Evolutionary conservation across 768 basidiomycete species (phyloP), one percentile per base, ranked within the genome.

Genomic region (Saitozyma podzolica): DNA sequence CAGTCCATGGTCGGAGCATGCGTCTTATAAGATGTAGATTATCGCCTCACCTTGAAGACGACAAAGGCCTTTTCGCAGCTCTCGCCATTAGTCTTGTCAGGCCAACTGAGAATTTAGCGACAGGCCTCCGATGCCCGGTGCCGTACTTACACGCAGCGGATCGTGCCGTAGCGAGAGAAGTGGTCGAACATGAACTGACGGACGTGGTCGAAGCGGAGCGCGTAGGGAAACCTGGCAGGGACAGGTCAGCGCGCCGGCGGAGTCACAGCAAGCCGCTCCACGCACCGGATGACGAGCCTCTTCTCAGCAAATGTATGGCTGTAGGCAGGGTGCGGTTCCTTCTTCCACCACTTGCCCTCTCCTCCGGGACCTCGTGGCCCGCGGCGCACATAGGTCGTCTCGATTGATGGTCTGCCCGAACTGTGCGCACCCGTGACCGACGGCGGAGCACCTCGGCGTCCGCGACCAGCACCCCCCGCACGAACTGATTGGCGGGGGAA

Each of bases 271-370:
- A 41, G 8, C 9, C 19, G 39, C 41, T 29, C 14, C 50, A n/a
- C 8, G 9, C 29, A 47, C 65, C 52, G n/a, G 13, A 72, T 59
- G 0, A 69, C 19, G 1, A 73, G n/a, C 39, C 72, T 51, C 56
- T 57, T 64, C 10, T 41, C 14, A 8, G 62, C 68, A 40, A 54
- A 73, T 39, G 16, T 50, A 10, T 61, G 58, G 17, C 63, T 65
- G 49, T 64, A 73, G 55, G 64, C 67, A 11, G 68, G 66, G 53
- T 68, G 65, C 16, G 72, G 72, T 2, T 50, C 9, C 39, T 52
- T 52, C 39, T 19, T 39, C 51, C 51, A 52, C 51, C 51, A 52
- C 19, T 13, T 2, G 10, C 51, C 39, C 13, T 29, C 29, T 29
- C 29, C 29, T 29, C 29, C 29, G 29, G 29, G 29, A 29, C 29